Evolutionary conservation across 139 green algal species (phyloP), one percentile per base, ranked within the genome.

Genomic region (Picochlorum sp.): DNA sequence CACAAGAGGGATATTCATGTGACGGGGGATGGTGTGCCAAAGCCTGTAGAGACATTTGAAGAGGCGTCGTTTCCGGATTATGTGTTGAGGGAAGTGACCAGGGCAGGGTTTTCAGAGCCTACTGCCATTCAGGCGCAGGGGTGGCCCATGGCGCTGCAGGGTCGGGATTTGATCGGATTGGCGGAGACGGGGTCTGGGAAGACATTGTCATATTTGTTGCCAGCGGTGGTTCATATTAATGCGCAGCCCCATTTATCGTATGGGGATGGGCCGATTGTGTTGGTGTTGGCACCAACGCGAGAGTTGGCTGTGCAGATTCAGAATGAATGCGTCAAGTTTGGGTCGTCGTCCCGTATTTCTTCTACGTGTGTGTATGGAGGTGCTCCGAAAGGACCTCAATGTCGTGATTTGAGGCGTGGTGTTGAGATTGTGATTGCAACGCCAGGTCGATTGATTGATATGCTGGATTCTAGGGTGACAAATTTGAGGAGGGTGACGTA

Each of bases 371-470:
- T 94, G n/a, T 96, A 96, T 66, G 89, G 89, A 15, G 89, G 89
- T 45, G 83, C 82, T 11, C 82, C 89, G 14, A 93, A 93, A 65
- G 79, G 80, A 3, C 77, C 81, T 2, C 88, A 95, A 64, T 72
- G 57, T 34, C 67, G 61, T 49, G 72, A 79, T 56, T 57, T 84
- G 34, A 62, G 66, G 6, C 45, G 52, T 21, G 86, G 88, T 31
- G 85, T 93, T 28, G 86, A 96, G 75, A 94, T 96, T 47, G 80
- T 90, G 34, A 93, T 96, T 41, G 90, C 90, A n/a, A 96, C 90
- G 1, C 90, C 90, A 14, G 90, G 87, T 6, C 79, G 87, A 41
- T 79, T 96, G 54, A 90, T 93, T 16, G 90, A 96, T 69, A 81
- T 95, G 62, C 68, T 95, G 20, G 85, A 93, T 26, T 72, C 45